Evolutionary conservation across 805 yeast species (phyloP).

Genomic region (Starmera pachycereana): DNA sequence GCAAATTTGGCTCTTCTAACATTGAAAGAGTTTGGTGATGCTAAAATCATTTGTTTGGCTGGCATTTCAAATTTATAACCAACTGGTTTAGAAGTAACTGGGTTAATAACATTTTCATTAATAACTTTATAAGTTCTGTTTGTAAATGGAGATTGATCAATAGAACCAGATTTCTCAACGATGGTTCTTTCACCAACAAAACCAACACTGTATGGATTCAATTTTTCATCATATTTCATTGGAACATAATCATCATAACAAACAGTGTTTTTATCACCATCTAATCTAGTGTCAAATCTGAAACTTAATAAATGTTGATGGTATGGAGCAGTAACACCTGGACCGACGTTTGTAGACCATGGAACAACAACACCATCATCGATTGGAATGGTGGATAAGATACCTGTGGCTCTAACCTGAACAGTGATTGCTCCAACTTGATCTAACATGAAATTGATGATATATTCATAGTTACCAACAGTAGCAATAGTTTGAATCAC

Average conservation of each 20-base stretch:
- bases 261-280: slow-evolving; percentile 73
- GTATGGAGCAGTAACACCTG: slow-evolving; percentile 74
- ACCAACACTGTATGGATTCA: slow-evolving; percentile 64
- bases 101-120: slow-evolving; percentile 64
- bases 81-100: slow-evolving; percentile 59
- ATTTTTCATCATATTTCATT: slow-evolving; percentile 40
- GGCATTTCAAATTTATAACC: slow-evolving; percentile 69
- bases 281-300: slow-evolving; percentile 75
- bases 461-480: slow-evolving; percentile 77
- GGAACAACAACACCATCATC: slow-evolving; percentile 59
- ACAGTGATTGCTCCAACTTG: slow-evolving; percentile 71
- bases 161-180: slow-evolving; percentile 60
- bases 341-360: slow-evolving; percentile 65
- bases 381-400: slow-evolving; percentile 74
- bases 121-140: slow-evolving; percentile 66
- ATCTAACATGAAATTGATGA: slow-evolving; percentile 59
- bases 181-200: slow-evolving; percentile 51
- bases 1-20: slow-evolving; percentile 65
- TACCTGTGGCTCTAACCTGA: slow-evolving; percentile 81
- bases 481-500: slow-evolving; percentile 76
- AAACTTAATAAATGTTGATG: slow-evolving; percentile 76
- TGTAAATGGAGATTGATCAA: slow-evolving; percentile 69
- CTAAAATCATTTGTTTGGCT: slow-evolving; percentile 67
- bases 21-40: slow-evolving; percentile 52
- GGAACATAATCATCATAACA: slow-evolving; percentile 59